A percentile compares a stretch with the other conserved stretches of the same genome.
These are phyloP conservation scores for Aureobasidium mangrovei DNA, from an alignment of 2,329 filamentous ascomycete species.

Conservation along the genomic window DNA sequence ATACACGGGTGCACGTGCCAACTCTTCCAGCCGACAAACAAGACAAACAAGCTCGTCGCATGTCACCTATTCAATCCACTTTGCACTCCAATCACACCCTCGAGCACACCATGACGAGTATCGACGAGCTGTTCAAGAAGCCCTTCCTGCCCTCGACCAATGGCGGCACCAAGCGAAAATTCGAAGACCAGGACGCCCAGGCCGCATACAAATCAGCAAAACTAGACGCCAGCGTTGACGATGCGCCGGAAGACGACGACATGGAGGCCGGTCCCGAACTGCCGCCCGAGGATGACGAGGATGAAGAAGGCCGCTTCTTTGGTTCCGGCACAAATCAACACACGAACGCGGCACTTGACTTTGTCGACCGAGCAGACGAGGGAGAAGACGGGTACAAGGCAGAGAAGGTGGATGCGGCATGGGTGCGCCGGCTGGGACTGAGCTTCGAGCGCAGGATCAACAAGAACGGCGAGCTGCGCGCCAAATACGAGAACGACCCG, in stretches of 20 bases:
- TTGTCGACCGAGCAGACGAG: constrained; percentile 62
- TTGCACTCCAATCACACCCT: background rate
- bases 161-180: constrained; percentile 45
- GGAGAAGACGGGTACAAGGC: constrained; percentile 41
- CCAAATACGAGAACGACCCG: constrained; percentile 72
- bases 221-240: constrained; percentile 42
- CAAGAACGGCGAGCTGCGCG: constrained; percentile 82
- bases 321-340: constrained; percentile 78
- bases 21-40: too few relatives aligned
- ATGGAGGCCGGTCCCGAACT: constrained; percentile 29
- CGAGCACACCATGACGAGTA: constrained; percentile 42
- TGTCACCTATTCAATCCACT: background rate
- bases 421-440: constrained; percentile 72
- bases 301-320: constrained; percentile 93
- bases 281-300: constrained; percentile 42
- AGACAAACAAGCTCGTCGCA: too few relatives aligned
- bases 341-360: constrained; percentile 79
- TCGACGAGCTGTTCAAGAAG: constrained; percentile 56
- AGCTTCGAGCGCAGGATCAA: constrained; percentile 85
- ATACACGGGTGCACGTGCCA: too few relatives aligned
- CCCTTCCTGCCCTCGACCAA: constrained; percentile 34
- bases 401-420: constrained; percentile 73
- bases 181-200: constrained; percentile 46
- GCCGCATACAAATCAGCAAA: constrained; percentile 54
- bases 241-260: constrained; percentile 29